Percentiles rank a stretch among this genome's conserved stretches.
phyloP scores from a whole-genome alignment of 1,284 basidiomycete species.

The Cryptococcus sp. region DNA sequence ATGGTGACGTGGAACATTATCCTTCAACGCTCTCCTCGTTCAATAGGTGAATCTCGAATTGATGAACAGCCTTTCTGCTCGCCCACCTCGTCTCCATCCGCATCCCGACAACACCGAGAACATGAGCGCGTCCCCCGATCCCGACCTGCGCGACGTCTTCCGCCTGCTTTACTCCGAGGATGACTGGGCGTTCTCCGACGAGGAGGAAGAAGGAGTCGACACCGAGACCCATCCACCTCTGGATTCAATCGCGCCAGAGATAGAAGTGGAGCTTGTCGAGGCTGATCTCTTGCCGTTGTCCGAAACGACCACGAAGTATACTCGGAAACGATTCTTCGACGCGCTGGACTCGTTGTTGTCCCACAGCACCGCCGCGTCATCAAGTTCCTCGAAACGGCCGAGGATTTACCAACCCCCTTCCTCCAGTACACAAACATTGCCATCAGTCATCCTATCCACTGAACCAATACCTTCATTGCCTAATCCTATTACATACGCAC shows the following conservation, averaged over 20 bases:
- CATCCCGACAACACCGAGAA: neutral
- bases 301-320: neutral
- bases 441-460: constrained; percentile 27
- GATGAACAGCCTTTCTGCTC: too few species aligned
- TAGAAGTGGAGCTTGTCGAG: constrained; percentile 26
- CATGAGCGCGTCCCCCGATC: constrained; percentile 19
- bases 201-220: constrained; percentile 16
- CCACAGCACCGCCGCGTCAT: neutral
- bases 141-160: constrained; percentile 37
- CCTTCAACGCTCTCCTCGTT: neutral
- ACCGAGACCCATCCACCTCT: constrained; percentile 13
- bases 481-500: constrained; percentile 22
- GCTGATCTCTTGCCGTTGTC: constrained; percentile 1
- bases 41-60: too few species aligned
- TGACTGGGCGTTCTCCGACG: constrained; percentile 16
- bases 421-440: neutral
- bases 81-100: neutral
- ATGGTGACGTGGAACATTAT: constrained; percentile 16
- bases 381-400: constrained; percentile 1
- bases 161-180: constrained; percentile 27
- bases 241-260: constrained; percentile 7
- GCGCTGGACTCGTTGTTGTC: constrained; percentile 22
- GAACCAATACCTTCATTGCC: constrained; percentile 28
- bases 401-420: constrained; percentile 22
- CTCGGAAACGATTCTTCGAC: constrained; percentile 26